Base-by-base conservation (phyloP, 495 filamentous ascomycete genomes). In the Delitschia confertaspora region DNA sequence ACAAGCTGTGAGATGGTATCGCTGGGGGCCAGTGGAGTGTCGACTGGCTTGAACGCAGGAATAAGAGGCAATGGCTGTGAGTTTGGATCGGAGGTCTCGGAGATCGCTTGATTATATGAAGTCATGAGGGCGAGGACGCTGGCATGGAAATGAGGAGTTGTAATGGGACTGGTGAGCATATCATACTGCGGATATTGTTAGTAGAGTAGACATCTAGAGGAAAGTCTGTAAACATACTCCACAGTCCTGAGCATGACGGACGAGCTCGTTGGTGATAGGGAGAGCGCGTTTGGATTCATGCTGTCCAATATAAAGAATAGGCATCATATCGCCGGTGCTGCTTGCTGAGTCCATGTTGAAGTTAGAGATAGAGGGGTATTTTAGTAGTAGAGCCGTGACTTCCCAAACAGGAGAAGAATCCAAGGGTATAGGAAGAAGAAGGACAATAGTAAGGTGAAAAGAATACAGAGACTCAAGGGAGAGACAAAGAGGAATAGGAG, bases 161-260 rank as follows among this genome's bases (percentile, higher is more conserved):
- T 95, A 51, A 98, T 87, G 7, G 85, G 83, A 0, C 78, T 80
- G 0, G 89, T 95, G 55, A 94, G 73, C 73, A 93, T 85, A 61
- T 91, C 81, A 76, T 96, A 96, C 85, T 96, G 47, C 22, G 8
- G 19, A 36, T 7, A 9, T 21, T 45, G 7, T 17, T 17, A 30
- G 20, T 10, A 5, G 17, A n/a, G 11, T n/a, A 33, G n/a, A n/a
- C n/a, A n/a, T n/a, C n/a, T n/a, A n/a, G 14, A 32, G 21, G 26
- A 9, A 25, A 11, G 29, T 2, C 13, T 33, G 36, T 16, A 49
- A 13, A 65, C 75, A 65, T 66, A 79, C 77, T 60, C 71, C 73
- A 38, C 64, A 62, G 54, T 74, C 79, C 44, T 87, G 78, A 1
- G 85, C 78, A 48, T 79, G 74, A 26, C 67, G 68, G 49, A 93